Conservation (phyloP, 257 asterid genomes). For the Jacaranda mimosifolia region DNA sequence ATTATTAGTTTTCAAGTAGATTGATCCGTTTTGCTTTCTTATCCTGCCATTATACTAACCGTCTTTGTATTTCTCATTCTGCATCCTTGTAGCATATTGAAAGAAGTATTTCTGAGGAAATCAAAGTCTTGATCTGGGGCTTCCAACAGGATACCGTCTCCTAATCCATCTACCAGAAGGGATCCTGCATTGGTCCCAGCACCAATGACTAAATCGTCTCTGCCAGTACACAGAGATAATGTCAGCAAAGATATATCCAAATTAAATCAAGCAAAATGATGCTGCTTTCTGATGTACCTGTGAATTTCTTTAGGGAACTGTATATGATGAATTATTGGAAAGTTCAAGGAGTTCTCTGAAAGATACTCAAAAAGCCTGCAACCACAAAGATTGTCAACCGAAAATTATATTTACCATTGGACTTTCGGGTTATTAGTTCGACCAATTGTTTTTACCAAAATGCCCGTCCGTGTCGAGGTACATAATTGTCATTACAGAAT, state of each 20-base stretch:
- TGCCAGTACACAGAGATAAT: background rate
- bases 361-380: background rate
- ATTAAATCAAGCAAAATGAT: background rate
- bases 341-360: background rate
- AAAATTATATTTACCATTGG: no score
- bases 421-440: no score
- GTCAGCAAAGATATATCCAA: background rate
- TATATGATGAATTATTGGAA: background rate
- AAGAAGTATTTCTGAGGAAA: background rate
- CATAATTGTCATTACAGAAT: no score
- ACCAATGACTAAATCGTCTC: background rate
- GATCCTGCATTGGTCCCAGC: slow-evolving; percentile 1
- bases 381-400: no score
- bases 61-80: slow-evolving; percentile 10
- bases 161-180: slow-evolving; percentile 4
- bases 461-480: no score
- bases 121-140: background rate
- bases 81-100: slow-evolving; percentile 7
- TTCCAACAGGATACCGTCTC: slow-evolving; percentile 7
- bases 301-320: background rate
- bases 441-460: no score
- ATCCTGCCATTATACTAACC: background rate
- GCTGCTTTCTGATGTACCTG: background rate
- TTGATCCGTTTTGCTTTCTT: background rate
- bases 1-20: background rate